A percentile compares a stretch with the other conserved stretches of the same genome.
Conservation (phyloP, 257 asterid species). For the Solanum peruvianum region DNA sequence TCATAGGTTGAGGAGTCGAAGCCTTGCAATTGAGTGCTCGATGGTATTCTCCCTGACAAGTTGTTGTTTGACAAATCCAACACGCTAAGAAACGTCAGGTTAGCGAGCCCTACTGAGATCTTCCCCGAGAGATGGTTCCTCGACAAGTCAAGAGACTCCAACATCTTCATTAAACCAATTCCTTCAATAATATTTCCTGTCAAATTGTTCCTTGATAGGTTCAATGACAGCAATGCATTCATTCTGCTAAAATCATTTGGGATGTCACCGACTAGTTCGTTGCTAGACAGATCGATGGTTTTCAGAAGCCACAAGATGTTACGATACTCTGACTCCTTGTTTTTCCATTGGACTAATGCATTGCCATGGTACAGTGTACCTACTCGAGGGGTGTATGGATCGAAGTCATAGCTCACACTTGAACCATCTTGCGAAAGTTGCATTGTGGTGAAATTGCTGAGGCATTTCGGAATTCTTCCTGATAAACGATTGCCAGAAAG, state of each 20-base stretch:
- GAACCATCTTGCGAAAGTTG: not conserved
- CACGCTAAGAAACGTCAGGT: not conserved
- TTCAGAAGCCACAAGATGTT: not conserved
- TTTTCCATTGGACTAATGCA: slow-evolving; percentile 3
- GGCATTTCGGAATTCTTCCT: slow-evolving; percentile 22
- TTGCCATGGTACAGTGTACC: not conserved
- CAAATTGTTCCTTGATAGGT: slow-evolving; percentile 19
- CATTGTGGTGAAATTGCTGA: slow-evolving; percentile 3
- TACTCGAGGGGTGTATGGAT: not conserved
- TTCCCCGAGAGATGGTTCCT: not conserved
- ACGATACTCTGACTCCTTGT: not conserved
- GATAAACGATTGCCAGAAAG: slow-evolving; percentile 21
- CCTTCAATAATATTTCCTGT: slow-evolving; percentile 8
- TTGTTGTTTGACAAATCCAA: slow-evolving; percentile 22
- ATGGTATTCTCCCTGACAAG: slow-evolving; percentile 19
- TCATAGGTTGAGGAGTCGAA: slow-evolving; percentile 15
- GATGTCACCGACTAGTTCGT: slow-evolving; percentile 8
- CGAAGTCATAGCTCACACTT: not conserved
- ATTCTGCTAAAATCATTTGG: slow-evolving; percentile 6
- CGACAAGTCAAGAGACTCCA: slow-evolving; percentile 7
- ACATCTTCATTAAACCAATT: slow-evolving; percentile 7
- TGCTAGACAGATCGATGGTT: slow-evolving; percentile 12
- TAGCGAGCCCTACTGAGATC: not conserved
- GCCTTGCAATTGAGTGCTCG: slow-evolving; percentile 18
- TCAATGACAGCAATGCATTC: slow-evolving; percentile 14